Conservation (phyloP, 208 protist genomes). For the Acanthamoeba lenticulata region DNA sequence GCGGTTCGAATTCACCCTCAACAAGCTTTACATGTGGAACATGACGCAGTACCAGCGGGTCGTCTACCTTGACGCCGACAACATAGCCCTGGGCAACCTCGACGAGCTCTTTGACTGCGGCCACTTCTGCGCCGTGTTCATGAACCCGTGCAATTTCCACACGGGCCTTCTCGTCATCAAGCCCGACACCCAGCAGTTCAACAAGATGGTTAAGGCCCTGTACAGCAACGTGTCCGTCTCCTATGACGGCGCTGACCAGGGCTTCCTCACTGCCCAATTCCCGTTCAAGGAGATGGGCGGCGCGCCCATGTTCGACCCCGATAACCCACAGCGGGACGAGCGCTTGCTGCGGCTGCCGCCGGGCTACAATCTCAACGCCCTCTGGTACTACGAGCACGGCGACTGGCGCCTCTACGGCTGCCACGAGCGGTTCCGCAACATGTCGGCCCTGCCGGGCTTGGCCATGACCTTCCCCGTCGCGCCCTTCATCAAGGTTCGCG, state of each 20-base stretch:
- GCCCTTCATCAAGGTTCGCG: constrained; percentile 43
- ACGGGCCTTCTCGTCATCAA: constrained; percentile 75
- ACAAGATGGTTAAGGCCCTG: constrained; percentile 25
- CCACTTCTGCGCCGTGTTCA: constrained; percentile 84
- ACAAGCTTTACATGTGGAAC: constrained; percentile 82
- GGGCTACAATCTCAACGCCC: constrained; percentile 58
- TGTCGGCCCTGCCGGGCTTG: neutral
- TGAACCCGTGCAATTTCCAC: constrained; percentile 84
- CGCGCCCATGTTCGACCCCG: constrained; percentile 5
- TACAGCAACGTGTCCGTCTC: neutral
- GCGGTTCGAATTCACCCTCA: constrained; percentile 78
- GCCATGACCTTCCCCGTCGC: constrained; percentile 50
- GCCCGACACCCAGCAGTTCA: constrained; percentile 11
- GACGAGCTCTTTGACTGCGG: constrained; percentile 83
- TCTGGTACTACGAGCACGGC: constrained; percentile 65
- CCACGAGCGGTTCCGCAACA: neutral
- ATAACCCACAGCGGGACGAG: constrained; percentile 2
- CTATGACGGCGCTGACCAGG: constrained; percentile 62
- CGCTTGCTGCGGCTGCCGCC: constrained; percentile 43
- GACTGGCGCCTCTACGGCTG: constrained; percentile 45
- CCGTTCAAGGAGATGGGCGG: constrained; percentile 22
- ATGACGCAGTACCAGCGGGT: constrained; percentile 80
- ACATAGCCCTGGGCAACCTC: constrained; percentile 76
- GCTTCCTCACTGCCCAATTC: constrained; percentile 60
- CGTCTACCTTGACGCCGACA: constrained; percentile 82